These are phyloP conservation scores for Halenospora varia DNA, from an alignment of 495 filamentous ascomycete genomes.

Conservation along the genomic window DNA sequence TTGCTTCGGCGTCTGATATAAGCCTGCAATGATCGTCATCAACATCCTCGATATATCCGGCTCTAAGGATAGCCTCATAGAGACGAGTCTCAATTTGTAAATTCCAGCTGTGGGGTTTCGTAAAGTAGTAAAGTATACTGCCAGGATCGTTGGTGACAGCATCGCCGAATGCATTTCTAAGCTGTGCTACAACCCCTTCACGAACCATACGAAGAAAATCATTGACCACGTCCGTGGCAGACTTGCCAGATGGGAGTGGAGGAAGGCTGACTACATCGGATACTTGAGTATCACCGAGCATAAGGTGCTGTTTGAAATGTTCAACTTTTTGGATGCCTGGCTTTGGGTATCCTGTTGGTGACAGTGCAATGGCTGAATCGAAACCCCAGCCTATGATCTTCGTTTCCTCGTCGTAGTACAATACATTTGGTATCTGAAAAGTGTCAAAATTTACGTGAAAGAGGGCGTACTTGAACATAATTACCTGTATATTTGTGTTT, in stretches of 20 bases:
- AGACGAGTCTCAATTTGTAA: slow-evolving; percentile 65
- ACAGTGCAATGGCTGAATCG: slow-evolving; percentile 65
- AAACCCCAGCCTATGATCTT: slow-evolving; percentile 70
- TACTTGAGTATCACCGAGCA: slow-evolving; percentile 67
- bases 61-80: slow-evolving; percentile 62
- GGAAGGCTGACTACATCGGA: slow-evolving; percentile 69
- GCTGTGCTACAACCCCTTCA: slow-evolving; percentile 60
- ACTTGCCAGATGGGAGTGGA: slow-evolving; percentile 64
- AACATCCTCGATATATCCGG: slow-evolving; percentile 64
- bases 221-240: slow-evolving; percentile 65
- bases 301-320: slow-evolving; percentile 71
- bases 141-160: slow-evolving; percentile 66
- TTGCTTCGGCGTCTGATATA: slow-evolving; percentile 63
- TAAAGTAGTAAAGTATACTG: slow-evolving; percentile 65
- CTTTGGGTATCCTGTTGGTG: slow-evolving; percentile 66
- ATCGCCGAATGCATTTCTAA: slow-evolving; percentile 64
- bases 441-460: not conserved
- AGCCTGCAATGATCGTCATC: slow-evolving; percentile 66
- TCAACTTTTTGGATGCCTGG: slow-evolving; percentile 68
- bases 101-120: slow-evolving; percentile 68
- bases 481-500: not conserved
- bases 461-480: not conserved
- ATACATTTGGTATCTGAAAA: slow-evolving; percentile 59
- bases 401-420: slow-evolving; percentile 68
- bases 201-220: slow-evolving; percentile 69